Base-by-base conservation (phyloP, 106 monocot species). In the Cymbidium sinense region DNA sequence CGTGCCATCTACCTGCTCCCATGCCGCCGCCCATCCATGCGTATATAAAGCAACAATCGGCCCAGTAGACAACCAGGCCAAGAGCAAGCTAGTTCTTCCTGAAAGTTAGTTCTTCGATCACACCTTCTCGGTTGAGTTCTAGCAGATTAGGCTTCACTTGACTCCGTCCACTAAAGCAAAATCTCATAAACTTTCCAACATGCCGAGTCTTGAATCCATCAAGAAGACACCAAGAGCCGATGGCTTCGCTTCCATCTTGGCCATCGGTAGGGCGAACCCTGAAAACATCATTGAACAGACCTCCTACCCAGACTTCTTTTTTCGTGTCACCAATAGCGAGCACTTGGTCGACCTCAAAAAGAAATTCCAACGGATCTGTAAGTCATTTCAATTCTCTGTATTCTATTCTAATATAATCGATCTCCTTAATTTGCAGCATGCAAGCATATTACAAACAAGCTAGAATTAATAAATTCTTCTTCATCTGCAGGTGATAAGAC, bases 161-260 rank as follows among this genome's bases (percentile, higher is more conserved):
- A 13, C 47, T 0, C 25, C 61, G n/a, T 61, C n/a, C 23, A 7
- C 61, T 5, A 23, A 61, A n/a, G 23, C 25, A 61, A 61, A 61
- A 23, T 52, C 61, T 23, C 25, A 61, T 0, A 61, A 62, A 29
- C 15, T 69, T 69, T 4, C 33, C 29, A 79, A 5, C 25, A 74
- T 74, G 80, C 55, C 58, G 61, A 62, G 61, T 23, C 73, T 80
- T 37, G 74, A 27, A 30, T 50, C 34, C 13, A 23, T 73, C 17
- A 54, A 61, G 73, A 80, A 75, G 64, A n/a, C 65, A 11, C 54
- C 75, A 70, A 79, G 79, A 55, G 75, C 83, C 12, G 75, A 79
- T 21, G 83, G 79, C 25, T 67, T 70, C 34, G 83, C 83, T 19
- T 67, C 75, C n/a, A 74, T 75, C 30, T 35, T 75, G 20, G 75